Percentiles rank a stretch among this genome's conserved stretches.
These are phyloP conservation scores for Carex myosuroides DNA, from an alignment of 176 grass and related monocot species.

Conservation along the genomic window DNA sequence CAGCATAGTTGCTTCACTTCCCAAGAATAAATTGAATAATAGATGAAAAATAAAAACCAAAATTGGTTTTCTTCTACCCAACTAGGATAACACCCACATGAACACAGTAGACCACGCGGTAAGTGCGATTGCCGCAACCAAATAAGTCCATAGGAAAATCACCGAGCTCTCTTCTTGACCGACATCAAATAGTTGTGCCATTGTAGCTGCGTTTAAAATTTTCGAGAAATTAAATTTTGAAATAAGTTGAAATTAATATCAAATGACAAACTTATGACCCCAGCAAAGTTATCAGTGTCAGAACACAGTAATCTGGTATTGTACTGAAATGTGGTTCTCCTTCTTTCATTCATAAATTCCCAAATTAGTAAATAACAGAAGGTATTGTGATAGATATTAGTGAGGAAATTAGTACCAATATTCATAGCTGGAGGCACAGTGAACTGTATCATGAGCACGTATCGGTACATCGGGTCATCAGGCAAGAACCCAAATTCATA, in stretches of 20 bases:
- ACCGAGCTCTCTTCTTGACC: constrained; percentile 72
- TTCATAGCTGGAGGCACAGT: constrained; percentile 82
- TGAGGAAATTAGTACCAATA: constrained; percentile 40
- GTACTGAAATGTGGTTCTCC: no score
- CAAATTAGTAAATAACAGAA: neutral
- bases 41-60: neutral
- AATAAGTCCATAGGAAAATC: constrained; percentile 67
- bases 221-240: neutral
- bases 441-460: constrained; percentile 84
- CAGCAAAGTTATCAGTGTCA: neutral
- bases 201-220: constrained; percentile 41
- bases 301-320: neutral
- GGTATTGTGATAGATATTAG: neutral
- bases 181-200: constrained; percentile 66
- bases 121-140: constrained; percentile 42
- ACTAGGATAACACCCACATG: constrained; percentile 60
- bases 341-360: neutral
- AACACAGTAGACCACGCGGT: constrained; percentile 74
- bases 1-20: neutral
- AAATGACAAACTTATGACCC: neutral
- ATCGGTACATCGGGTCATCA: constrained; percentile 60
- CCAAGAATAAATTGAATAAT: neutral
- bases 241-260: neutral
- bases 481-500: constrained; percentile 53
- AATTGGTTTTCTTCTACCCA: neutral